Conservation (phyloP, 1,139 yeast species). For the Kodamaea sp. region DNA sequence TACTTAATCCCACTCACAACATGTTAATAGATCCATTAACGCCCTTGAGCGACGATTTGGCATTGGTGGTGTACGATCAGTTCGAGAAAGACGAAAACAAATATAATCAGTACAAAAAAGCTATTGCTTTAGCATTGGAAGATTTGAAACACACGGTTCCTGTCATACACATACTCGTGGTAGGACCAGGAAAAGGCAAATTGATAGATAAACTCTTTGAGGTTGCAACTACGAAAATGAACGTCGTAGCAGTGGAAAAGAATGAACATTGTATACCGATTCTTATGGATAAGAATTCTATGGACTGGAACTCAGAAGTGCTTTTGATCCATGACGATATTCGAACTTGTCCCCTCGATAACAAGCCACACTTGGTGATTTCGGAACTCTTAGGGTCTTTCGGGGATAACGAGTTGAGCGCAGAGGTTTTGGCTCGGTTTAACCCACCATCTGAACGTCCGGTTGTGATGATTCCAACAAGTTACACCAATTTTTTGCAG, state of each 20-base stretch:
- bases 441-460: constrained; percentile 5
- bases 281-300: constrained; percentile 42
- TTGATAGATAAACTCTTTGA: constrained; percentile 56
- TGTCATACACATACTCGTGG: constrained; percentile 48
- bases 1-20: constrained; percentile 5
- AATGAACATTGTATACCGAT: constrained; percentile 61
- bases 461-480: constrained; percentile 63
- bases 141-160: constrained; percentile 17
- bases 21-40: constrained; percentile 56
- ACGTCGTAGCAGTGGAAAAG: constrained; percentile 53
- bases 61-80: constrained; percentile 58
- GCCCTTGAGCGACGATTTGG: constrained; percentile 62
- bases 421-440: constrained; percentile 60
- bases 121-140: constrained; percentile 58
- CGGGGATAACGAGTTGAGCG: constrained; percentile 88
- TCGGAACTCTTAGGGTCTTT: constrained; percentile 88
- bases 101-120: constrained; percentile 65
- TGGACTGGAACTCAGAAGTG: constrained; percentile 52
- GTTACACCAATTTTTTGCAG: constrained; percentile 58
- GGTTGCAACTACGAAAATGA: constrained; percentile 19
- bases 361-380: constrained; percentile 53
- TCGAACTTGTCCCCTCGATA: constrained; percentile 41
- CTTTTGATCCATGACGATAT: constrained; percentile 58
- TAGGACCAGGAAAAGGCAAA: constrained; percentile 91
- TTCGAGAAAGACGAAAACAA: constrained; percentile 73